Percentiles rank a stretch among this genome's conserved stretches.
Conservation (phyloP, 306 rosid genomes). For the Prunus fruticosa region DNA sequence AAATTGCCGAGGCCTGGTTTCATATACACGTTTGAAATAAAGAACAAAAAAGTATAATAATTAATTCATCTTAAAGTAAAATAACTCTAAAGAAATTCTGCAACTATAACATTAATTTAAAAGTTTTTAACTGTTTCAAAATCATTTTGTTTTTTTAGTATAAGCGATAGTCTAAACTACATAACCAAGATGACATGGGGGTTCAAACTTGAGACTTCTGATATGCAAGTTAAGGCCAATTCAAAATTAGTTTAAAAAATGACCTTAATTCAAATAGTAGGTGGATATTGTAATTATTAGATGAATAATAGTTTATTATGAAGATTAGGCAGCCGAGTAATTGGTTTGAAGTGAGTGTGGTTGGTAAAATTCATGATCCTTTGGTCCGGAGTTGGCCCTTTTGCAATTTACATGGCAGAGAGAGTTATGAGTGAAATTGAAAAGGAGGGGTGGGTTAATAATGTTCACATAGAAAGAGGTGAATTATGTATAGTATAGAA, state of each 20-base stretch:
- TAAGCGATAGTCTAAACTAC: no score
- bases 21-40: no score
- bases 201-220: no score
- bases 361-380: slow-evolving; percentile 6
- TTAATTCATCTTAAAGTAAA: no score
- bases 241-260: neutral
- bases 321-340: slow-evolving; percentile 1
- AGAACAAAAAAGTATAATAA: no score
- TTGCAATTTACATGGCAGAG: slow-evolving; percentile 4
- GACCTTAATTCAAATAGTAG: neutral
- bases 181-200: no score
- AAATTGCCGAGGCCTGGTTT: neutral
- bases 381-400: slow-evolving; percentile 1
- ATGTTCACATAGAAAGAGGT: slow-evolving; percentile 61
- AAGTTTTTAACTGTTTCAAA: no score
- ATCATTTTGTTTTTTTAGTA: no score
- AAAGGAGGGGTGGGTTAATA: slow-evolving; percentile 23
- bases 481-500: neutral
- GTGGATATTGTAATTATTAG: neutral
- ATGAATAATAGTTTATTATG: neutral
- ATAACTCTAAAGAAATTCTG: no score
- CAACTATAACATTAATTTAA: neutral
- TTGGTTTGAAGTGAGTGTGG: slow-evolving; percentile 1
- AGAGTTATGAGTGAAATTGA: neutral
- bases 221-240: no score